These are phyloP conservation scores for Fusarium dlaminii DNA, from an alignment of 2,329 filamentous ascomycete species.

Conservation along the genomic window DNA sequence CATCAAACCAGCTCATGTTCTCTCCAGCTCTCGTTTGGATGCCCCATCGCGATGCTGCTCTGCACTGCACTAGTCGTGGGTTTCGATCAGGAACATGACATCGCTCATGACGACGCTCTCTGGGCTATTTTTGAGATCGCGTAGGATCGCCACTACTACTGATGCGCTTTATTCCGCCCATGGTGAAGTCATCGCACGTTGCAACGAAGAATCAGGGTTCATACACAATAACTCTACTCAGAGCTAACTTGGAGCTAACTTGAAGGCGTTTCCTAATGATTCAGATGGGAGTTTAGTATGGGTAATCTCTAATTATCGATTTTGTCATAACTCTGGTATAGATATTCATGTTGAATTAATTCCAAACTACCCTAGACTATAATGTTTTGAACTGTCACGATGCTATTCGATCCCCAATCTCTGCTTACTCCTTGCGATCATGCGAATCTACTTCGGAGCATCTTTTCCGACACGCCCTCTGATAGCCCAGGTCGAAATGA, in stretches of 20 bases:
- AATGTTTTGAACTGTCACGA: background rate
- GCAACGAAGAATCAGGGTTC: slow-evolving; percentile 1
- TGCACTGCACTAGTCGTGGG: background rate
- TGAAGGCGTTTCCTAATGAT: background rate
- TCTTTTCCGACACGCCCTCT: background rate
- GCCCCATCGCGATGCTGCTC: background rate
- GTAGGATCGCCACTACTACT: background rate
- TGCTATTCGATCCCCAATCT: background rate
- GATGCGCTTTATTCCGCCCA: background rate
- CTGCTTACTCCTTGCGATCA: background rate
- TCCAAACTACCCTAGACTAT: slow-evolving; percentile 10
- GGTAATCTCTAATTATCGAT: background rate
- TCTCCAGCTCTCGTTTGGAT: background rate
- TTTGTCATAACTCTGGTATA: background rate
- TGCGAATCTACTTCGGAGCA: background rate
- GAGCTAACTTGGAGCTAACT: background rate
- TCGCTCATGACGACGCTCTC: slow-evolving; percentile 12
- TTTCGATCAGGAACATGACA: slow-evolving; percentile 12
- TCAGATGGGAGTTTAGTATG: background rate
- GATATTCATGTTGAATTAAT: too few species aligned
- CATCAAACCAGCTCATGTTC: background rate
- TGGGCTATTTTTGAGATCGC: background rate
- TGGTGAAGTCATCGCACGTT: slow-evolving; percentile 10
- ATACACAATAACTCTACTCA: background rate
- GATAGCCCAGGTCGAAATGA: background rate